Evolutionary conservation across 306 rosid species (phyloP), one percentile per base, ranked within the genome.

Genomic region (Lablab purpureus): DNA sequence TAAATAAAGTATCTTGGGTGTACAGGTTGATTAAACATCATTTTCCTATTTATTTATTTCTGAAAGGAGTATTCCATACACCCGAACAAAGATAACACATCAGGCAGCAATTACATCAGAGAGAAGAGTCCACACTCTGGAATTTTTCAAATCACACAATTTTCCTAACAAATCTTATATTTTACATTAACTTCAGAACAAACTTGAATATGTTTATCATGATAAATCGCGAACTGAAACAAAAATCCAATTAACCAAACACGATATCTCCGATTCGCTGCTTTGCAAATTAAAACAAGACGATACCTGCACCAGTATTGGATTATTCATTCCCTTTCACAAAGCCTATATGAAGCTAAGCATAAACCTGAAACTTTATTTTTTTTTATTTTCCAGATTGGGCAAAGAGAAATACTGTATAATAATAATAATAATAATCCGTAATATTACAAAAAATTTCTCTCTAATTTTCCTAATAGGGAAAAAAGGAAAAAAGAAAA

Each of bases 51-150:
- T 19, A 19, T 45, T 74, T 32, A 19, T 45, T 74, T 54, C 56
- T 4, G 19, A 0, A 32, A 19, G 28, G 71, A 81, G 67, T 43
- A 81, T 81, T 81, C 76, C 64, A 32, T 28, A 11, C 56, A 40
- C 23, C 27, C 71, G 34, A 10, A 10, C 3, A 3, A 28, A 70
- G 19, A 75, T 49, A 63, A 43, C 28, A 64, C 41, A n/a, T n/a
- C 30, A 5, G 22, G 71, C 63, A 47, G 4, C 36, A 21, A 47
- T 46, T 63, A 62, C 32, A 45, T 56, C 55, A 23, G 0, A 55
- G 58, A 21, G 34, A 12, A 56, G 8, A 3, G 5, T 10, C 36
- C 5, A 50, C n/a, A 36, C 28, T 17, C 10, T 10, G 52, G n/a
- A 37, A 51, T 5, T 14, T 55, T 14, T 40, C n/a, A 43, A 43